Evolutionary conservation across 192 early-diverging fungal genomes (phyloP).

Genomic region (Gryganskiella cystojenkinii): DNA sequence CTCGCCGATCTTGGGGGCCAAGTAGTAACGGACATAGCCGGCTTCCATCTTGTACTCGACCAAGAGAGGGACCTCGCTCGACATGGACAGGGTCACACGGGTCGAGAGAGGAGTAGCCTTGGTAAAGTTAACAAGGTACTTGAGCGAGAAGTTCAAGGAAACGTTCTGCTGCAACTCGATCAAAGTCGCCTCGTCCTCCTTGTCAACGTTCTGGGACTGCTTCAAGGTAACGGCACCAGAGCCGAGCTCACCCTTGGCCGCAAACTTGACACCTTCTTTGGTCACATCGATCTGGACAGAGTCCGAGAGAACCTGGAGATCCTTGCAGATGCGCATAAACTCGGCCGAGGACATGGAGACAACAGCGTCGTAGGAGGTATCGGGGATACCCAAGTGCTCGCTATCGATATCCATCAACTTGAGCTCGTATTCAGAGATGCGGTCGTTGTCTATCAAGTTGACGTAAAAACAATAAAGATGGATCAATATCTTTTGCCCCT

Average conservation of each 20-base stretch:
- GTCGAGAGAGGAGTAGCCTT: slow-evolving; percentile 90
- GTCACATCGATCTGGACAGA: slow-evolving; percentile 89
- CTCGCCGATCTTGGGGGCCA: slow-evolving; percentile 71
- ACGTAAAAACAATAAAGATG: slow-evolving; percentile 12
- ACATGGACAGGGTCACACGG: slow-evolving; percentile 84
- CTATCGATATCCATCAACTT: slow-evolving; percentile 99
- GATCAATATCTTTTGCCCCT: neutral
- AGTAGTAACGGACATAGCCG: slow-evolving; percentile 95
- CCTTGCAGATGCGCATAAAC: slow-evolving; percentile 93
- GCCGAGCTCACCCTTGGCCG: slow-evolving; percentile 87
- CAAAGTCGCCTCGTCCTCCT: slow-evolving; percentile 70
- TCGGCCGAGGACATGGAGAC: slow-evolving; percentile 90
- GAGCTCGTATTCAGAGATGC: slow-evolving; percentile 91
- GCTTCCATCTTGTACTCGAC: slow-evolving; percentile 93
- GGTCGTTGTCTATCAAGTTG: slow-evolving; percentile 60
- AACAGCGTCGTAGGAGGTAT: slow-evolving; percentile 91
- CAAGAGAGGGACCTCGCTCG: slow-evolving; percentile 89
- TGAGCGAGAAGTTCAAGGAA: slow-evolving; percentile 88
- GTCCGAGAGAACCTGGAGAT: slow-evolving; percentile 86
- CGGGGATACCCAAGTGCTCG: slow-evolving; percentile 96
- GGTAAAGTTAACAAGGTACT: slow-evolving; percentile 94
- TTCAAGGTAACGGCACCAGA: slow-evolving; percentile 86
- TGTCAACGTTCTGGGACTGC: slow-evolving; percentile 78
- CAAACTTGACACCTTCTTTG: slow-evolving; percentile 96
- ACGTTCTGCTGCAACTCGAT: slow-evolving; percentile 88